phyloP scores from a whole-genome alignment of 306 rosid genomes.

The Alnus rubra region DNA sequence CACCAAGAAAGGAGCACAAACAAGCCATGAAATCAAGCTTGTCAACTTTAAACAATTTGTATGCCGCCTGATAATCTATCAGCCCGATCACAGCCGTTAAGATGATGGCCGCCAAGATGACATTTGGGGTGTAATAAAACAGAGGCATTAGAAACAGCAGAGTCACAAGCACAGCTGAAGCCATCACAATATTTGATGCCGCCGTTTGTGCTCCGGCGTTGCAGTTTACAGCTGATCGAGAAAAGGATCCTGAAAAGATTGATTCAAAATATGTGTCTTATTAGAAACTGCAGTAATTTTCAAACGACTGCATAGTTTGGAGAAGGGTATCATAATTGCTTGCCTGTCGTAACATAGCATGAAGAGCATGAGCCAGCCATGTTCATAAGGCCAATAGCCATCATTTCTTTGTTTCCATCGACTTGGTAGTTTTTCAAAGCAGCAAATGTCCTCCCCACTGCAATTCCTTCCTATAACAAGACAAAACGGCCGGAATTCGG shows the following conservation, averaged over 20 bases:
- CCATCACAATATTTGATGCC: conserved; percentile 84
- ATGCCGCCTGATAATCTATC: conserved; percentile 74
- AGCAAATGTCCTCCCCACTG: conserved; percentile 98
- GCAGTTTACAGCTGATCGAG: conserved; percentile 93
- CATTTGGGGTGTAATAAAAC: conserved; percentile 86
- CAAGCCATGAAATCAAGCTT: conserved; percentile 93
- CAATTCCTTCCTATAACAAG: conserved; percentile 83
- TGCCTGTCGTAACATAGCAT: conserved; percentile 91
- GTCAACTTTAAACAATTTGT: conserved; percentile 84
- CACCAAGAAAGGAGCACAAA: conserved; percentile 83
- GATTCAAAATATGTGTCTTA: background rate
- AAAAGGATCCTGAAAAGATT: conserved; percentile 76
- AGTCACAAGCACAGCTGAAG: conserved; percentile 90
- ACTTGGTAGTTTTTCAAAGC: conserved; percentile 88
- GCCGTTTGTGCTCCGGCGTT: conserved; percentile 91
- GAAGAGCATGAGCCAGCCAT: conserved; percentile 92
- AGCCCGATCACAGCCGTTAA: conserved; percentile 90
- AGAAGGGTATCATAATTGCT: conserved; percentile 34
- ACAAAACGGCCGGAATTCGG: background rate
- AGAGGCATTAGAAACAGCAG: conserved; percentile 93
- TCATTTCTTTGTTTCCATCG: conserved; percentile 99
- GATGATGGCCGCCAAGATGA: conserved; percentile 86
- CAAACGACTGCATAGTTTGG: background rate
- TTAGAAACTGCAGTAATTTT: background rate
- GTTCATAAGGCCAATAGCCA: conserved; percentile 97